Evolutionary conservation across 139 green algal species (phyloP).

Genomic region (Cymbomonas tetramitiformis): DNA sequence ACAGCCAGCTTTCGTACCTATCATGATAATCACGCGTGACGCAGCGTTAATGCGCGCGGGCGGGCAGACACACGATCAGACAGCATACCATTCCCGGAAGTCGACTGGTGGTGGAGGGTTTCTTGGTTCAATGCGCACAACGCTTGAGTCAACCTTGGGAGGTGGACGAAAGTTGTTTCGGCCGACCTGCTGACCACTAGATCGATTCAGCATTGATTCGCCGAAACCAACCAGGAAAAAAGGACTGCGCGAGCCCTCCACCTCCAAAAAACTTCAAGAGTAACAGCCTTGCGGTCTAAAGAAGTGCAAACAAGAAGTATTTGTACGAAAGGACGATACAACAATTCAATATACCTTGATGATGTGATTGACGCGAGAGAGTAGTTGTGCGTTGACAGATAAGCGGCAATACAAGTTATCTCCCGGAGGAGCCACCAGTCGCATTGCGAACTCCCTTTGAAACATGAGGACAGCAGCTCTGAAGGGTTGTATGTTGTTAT

Average conservation of each 20-base stretch:
- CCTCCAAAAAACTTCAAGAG: too few species aligned
- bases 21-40: too few species aligned
- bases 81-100: constrained; percentile 92
- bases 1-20: too few species aligned
- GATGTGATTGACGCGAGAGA: constrained; percentile 57
- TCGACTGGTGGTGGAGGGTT: constrained; percentile 82
- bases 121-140: constrained; percentile 92
- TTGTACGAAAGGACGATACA: not conserved
- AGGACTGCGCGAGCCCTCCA: too few species aligned
- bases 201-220: not conserved
- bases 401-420: constrained; percentile 74
- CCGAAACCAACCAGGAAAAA: too few species aligned
- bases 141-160: constrained; percentile 89
- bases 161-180: constrained; percentile 81
- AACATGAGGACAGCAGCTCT: constrained; percentile 95
- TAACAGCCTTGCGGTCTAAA: too few species aligned
- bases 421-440: constrained; percentile 74
- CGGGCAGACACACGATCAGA: too few species aligned
- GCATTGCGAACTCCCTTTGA: constrained; percentile 97
- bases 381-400: constrained; percentile 87
- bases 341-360: too few species aligned
- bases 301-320: too few species aligned
- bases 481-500: constrained; percentile 65
- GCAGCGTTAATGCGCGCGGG: too few species aligned
- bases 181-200: too few species aligned